A percentile compares a stretch with the other conserved stretches of the same genome.
Evolutionary conservation across 1,284 basidiomycete species (phyloP).

Genomic region (Hemileccinum hortonii): DNA sequence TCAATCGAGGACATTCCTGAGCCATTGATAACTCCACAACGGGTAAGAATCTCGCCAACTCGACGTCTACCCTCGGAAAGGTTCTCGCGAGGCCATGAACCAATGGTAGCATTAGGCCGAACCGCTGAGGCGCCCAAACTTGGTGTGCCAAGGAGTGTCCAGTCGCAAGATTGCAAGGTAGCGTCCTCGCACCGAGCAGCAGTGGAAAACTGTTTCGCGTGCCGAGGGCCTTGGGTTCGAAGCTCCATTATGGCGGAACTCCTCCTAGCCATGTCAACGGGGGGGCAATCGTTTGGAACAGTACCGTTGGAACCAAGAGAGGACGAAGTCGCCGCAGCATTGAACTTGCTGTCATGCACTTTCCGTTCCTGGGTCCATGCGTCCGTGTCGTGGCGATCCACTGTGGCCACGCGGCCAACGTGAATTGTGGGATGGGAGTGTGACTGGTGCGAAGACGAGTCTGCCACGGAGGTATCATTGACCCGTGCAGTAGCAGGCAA

Average conservation of each 20-base stretch:
- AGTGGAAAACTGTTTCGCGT: not conserved
- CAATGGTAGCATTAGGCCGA: not conserved
- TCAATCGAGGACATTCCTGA: conserved; percentile 1
- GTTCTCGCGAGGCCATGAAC: conserved; percentile 1
- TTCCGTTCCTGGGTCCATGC: conserved; percentile 21
- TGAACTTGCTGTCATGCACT: conserved; percentile 10
- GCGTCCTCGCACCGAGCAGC: not conserved
- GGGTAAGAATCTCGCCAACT: conserved; percentile 26
- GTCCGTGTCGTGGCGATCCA: conserved; percentile 27
- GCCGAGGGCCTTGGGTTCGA: not conserved
- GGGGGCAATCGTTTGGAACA: conserved; percentile 1
- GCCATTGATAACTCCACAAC: conserved; percentile 21
- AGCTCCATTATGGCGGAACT: conserved; percentile 10
- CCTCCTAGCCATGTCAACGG: conserved; percentile 3
- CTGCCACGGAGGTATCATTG: not conserved
- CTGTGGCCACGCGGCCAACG: conserved; percentile 20
- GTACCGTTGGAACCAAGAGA: conserved; percentile 10
- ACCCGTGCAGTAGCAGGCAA: not conserved
- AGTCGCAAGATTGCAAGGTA: not conserved
- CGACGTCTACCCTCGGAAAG: conserved; percentile 21
- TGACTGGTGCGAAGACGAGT: conserved; percentile 7
- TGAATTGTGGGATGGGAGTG: conserved; percentile 12
- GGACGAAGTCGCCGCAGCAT: conserved; percentile 11
- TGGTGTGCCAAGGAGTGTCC: conserved; percentile 3
- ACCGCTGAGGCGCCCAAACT: not conserved